phyloP scores from a whole-genome alignment of 2,329 filamentous ascomycete species.

The Phoma sp. region DNA sequence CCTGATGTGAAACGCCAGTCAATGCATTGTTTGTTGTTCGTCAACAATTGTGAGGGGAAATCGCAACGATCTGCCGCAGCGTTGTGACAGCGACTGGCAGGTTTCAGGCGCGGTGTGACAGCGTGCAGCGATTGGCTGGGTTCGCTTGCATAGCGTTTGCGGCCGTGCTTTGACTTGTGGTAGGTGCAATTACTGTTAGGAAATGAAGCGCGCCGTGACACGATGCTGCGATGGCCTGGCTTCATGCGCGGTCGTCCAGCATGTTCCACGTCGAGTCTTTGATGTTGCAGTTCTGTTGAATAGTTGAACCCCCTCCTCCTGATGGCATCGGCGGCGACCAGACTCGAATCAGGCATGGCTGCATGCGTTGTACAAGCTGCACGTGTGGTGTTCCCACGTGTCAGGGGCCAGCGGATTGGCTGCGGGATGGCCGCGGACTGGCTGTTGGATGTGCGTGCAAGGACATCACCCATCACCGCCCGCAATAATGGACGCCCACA shows the following conservation, averaged over 20 bases:
- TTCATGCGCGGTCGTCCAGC: no score
- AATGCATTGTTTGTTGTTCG: conserved; percentile 15
- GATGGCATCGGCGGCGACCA: background rate
- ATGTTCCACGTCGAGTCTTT: no score
- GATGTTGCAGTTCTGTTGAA: background rate
- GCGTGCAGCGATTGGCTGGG: conserved; percentile 2
- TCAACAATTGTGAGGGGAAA: conserved; percentile 3
- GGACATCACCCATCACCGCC: background rate
- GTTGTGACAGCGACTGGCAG: conserved; percentile 1
- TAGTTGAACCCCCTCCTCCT: background rate
- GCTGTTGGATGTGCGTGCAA: no score
- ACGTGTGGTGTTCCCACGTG: conserved; percentile 9
- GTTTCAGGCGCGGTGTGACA: conserved; percentile 12
- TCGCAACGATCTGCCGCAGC: background rate
- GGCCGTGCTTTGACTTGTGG: conserved; percentile 10
- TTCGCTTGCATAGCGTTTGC: background rate
- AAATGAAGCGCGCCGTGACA: conserved; percentile 26
- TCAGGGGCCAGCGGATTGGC: conserved; percentile 14
- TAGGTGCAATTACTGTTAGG: conserved; percentile 12
- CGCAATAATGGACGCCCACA: background rate
- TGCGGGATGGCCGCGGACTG: background rate
- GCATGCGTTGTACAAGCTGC: conserved; percentile 11
- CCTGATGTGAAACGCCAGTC: conserved; percentile 1
- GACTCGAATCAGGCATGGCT: conserved; percentile 2
- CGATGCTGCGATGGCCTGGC: background rate